Percentiles rank a stretch among this genome's conserved stretches.
phyloP scores from a whole-genome alignment of 2,329 filamentous ascomycete genomes.

The Fusarium sp. region DNA sequence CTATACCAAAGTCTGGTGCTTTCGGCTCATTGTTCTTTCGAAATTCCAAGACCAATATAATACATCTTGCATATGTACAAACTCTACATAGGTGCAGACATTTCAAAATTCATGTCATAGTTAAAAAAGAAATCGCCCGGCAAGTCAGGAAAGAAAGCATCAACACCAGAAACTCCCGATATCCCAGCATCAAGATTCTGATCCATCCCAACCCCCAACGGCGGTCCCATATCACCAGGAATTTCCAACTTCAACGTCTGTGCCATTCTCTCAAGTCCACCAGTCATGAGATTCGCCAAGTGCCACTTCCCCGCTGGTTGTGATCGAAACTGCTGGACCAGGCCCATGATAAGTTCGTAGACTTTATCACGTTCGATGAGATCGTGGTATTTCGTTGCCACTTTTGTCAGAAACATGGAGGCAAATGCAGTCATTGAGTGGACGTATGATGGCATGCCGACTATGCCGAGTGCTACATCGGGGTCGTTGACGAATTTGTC shows the following conservation, averaged over 20 bases:
- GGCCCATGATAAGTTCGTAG: conserved; percentile 49
- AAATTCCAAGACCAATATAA: background rate
- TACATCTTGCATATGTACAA: too few species aligned
- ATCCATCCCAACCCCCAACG: background rate
- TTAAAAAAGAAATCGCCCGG: conserved; percentile 30
- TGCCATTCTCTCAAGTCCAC: conserved; percentile 51
- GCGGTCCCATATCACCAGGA: background rate
- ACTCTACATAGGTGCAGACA: background rate
- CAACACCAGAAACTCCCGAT: conserved; percentile 1
- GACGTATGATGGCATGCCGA: conserved; percentile 61
- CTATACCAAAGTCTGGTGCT: too few species aligned
- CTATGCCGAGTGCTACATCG: conserved; percentile 51
- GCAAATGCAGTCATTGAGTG: conserved; percentile 65
- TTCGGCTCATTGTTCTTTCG: too few species aligned
- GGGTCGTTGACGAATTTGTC: conserved; percentile 54
- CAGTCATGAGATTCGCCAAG: conserved; percentile 57
- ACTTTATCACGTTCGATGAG: conserved; percentile 53
- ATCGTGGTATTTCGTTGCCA: conserved; percentile 55
- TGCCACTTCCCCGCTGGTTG: conserved; percentile 57
- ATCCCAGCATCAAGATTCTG: background rate
- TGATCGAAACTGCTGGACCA: conserved; percentile 53
- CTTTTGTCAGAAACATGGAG: conserved; percentile 60
- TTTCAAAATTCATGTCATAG: conserved; percentile 25
- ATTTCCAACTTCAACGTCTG: conserved; percentile 16
- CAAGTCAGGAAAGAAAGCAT: conserved; percentile 26